Evolutionary conservation across 192 early-diverging fungal species (phyloP), one percentile per base, ranked within the genome.

Genomic region (Podila minutissima): DNA sequence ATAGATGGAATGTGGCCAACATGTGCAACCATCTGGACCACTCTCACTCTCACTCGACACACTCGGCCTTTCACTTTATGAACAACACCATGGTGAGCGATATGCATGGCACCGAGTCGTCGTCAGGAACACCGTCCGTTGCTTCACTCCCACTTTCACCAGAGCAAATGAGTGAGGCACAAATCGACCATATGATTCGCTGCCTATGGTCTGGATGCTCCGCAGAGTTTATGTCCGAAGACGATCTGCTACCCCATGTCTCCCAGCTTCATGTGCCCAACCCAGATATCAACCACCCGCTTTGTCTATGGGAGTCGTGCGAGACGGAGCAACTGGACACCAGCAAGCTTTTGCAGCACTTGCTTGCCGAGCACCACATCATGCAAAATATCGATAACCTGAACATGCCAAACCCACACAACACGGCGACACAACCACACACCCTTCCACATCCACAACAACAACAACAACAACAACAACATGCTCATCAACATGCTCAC

Each of bases 291-390:
- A 72, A 82, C 46, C 74, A 71, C 31, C 55, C 75, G 28, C 67
- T 84, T 26, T 93, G 92, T 75, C 83, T 83, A 2, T 93, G 92
- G 92, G 89, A 83, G 55, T 76, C 88, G 15, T 93, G 92, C 75
- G 73, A 72, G 6, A 85, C 85, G 11, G 82, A 86, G 33, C 83
- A 84, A 57, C 74, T 64, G 35, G 91, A 84, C 35, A 74, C 83
- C 9, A 85, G 88, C 17, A 87, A 86, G 71, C 81, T 93, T 41
- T 77, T 93, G 15, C 75, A 86, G 57, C 92, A 93, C 70, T 74
- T 93, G 26, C 88, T 87, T 46, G 74, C 78, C 29, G 91, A 90
- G 41, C 91, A 92, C 71, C 86, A 81, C 37, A 81, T 81, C 5
- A 62, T 81, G 9, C 62, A 57, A 48, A 55, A 55, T 17, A 24